Percentiles rank a stretch among this genome's conserved stretches.
Conservation (phyloP, 2,329 filamentous ascomycete species). For the Corinectria fuckeliana region DNA sequence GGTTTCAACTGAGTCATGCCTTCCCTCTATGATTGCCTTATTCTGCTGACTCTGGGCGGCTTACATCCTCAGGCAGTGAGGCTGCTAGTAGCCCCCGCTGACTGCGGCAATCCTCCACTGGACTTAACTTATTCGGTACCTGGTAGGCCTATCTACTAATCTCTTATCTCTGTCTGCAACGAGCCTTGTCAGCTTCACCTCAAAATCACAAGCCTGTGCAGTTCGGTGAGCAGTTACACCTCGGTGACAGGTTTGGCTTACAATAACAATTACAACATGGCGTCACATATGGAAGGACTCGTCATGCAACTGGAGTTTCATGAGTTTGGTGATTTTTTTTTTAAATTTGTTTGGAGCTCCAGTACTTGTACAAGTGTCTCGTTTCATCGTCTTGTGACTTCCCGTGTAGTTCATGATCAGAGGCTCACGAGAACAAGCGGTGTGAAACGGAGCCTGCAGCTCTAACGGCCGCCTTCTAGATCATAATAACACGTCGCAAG, state of each 20-base stretch:
- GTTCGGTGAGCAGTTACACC: background rate
- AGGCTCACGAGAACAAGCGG: slow-evolving; percentile 32
- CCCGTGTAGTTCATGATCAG: slow-evolving; percentile 32
- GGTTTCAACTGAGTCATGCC: background rate
- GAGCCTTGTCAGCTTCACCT: background rate
- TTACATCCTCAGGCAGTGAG: slow-evolving; percentile 17
- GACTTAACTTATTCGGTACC: too few species aligned
- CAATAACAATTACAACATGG: too few species aligned
- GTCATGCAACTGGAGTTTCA: background rate
- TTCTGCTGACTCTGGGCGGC: background rate
- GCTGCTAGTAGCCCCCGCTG: background rate
- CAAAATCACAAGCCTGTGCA: background rate
- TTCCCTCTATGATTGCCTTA: slow-evolving; percentile 6
- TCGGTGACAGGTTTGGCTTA: background rate
- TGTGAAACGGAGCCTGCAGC: slow-evolving; percentile 32
- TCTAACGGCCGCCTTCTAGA: slow-evolving; percentile 39
- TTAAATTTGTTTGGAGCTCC: slow-evolving; percentile 31
- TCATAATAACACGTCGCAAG: slow-evolving; percentile 43
- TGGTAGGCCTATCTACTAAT: too few species aligned
- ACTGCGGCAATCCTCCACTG: too few species aligned
- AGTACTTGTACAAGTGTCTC: slow-evolving; percentile 41
- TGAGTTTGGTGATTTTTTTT: slow-evolving; percentile 21
- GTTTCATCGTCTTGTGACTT: slow-evolving; percentile 37
- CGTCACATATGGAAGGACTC: too few species aligned
- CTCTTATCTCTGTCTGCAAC: background rate